Evolutionary conservation across 192 early-diverging fungal species (phyloP).

Genomic region (Ambispora gerdemannii): DNA sequence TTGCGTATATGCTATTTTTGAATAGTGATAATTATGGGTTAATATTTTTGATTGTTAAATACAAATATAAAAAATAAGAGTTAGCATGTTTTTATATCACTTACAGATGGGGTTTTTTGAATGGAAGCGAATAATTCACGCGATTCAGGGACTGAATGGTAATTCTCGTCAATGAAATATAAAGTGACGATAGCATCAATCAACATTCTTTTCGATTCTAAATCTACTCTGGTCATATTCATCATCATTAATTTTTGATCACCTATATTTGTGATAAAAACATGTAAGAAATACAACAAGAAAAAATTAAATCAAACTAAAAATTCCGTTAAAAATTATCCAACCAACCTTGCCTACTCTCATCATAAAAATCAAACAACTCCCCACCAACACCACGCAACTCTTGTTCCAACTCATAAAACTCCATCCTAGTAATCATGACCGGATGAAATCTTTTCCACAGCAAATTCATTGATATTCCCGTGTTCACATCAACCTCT

Average conservation of each 20-base stretch:
- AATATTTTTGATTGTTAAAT: background rate
- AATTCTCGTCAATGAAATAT: slow-evolving; percentile 62
- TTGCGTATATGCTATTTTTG: background rate
- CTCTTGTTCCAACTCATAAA: slow-evolving; percentile 45
- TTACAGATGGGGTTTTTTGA: slow-evolving; percentile 51
- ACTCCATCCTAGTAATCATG: slow-evolving; percentile 41
- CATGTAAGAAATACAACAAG: slow-evolving; percentile 7
- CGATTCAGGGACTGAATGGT: slow-evolving; percentile 39
- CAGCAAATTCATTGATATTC: slow-evolving; percentile 50
- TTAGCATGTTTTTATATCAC: background rate
- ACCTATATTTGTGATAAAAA: slow-evolving; percentile 18
- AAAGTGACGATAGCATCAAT: slow-evolving; percentile 67
- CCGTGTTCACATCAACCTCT: slow-evolving; percentile 39
- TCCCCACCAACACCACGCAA: slow-evolving; percentile 28
- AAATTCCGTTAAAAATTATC: too few relatives aligned
- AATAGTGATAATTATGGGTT: background rate
- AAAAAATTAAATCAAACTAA: background rate
- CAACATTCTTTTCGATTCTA: slow-evolving; percentile 59
- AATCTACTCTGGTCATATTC: background rate
- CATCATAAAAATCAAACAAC: background rate
- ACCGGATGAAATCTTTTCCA: slow-evolving; percentile 55
- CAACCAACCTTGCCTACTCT: background rate
- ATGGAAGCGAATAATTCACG: slow-evolving; percentile 41
- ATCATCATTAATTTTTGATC: slow-evolving; percentile 4
- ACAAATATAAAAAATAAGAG: background rate